phyloP scores from a whole-genome alignment of 108 stramenopile genomes.

The Schizochytrium sp. region DNA sequence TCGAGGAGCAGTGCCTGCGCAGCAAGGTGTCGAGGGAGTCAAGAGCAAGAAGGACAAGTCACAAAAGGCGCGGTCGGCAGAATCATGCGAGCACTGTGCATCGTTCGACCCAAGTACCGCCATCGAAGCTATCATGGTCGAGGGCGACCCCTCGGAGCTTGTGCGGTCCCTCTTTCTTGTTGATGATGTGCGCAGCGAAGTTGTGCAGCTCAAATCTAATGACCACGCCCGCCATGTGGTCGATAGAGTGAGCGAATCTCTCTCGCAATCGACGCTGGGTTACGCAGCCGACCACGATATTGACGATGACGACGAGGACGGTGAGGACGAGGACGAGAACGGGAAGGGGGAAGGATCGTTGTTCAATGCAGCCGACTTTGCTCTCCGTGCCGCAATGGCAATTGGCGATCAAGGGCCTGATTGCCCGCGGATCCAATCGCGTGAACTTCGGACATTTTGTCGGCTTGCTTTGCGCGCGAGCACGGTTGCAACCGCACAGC shows the following conservation, averaged over 20 bases:
- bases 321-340: too few relatives aligned
- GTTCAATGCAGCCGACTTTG: background rate
- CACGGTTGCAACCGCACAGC: background rate
- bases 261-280: too few relatives aligned
- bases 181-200: background rate
- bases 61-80: too few relatives aligned
- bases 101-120: background rate
- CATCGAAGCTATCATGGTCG: background rate
- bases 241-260: background rate
- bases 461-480: background rate
- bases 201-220: background rate
- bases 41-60: too few relatives aligned
- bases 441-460: background rate
- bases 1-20: too few relatives aligned
- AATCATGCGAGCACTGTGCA: background rate
- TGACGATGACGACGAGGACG: too few relatives aligned
- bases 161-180: background rate
- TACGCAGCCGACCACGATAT: too few relatives aligned
- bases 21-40: too few relatives aligned
- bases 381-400: background rate
- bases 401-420: background rate
- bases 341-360: background rate
- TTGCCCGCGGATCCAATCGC: background rate
- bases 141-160: background rate
- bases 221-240: background rate